A percentile compares a stretch with the other conserved stretches of the same genome.
Evolutionary conservation across 768 basidiomycete species (phyloP).

Genomic region (Pleurotus salmoneostramineus): DNA sequence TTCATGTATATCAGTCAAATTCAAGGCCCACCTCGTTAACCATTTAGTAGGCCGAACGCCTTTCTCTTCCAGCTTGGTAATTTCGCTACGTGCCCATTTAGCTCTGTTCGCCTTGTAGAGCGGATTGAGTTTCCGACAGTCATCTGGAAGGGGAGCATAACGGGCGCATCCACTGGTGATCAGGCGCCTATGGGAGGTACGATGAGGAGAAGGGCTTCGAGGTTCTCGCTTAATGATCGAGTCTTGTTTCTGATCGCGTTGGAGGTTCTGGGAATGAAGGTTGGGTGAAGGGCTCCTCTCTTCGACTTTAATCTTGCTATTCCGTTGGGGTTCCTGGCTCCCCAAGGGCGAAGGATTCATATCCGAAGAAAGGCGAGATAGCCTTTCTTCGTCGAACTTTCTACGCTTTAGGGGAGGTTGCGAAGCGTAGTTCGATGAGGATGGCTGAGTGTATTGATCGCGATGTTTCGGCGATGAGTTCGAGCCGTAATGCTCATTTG

Average conservation of each 20-base stretch:
- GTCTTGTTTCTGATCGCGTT: not conserved
- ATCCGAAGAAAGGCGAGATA: too few relatives aligned
- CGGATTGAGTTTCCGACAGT: not conserved
- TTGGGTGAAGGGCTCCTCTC: not conserved
- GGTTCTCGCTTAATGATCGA: not conserved
- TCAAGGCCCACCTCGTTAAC: not conserved
- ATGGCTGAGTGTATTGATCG: too few relatives aligned
- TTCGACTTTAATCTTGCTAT: not conserved
- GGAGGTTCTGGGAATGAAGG: not conserved
- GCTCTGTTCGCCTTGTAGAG: not conserved
- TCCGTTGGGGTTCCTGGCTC: too few relatives aligned
- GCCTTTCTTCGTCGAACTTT: too few relatives aligned
- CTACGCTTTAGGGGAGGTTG: too few relatives aligned
- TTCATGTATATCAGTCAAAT: not conserved
- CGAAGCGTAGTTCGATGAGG: too few relatives aligned
- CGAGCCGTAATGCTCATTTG: too few relatives aligned
- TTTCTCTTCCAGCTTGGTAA: not conserved
- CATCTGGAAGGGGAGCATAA: not conserved
- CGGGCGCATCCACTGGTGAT: not conserved
- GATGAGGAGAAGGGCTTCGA: not conserved
- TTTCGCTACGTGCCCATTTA: constrained; percentile 1
- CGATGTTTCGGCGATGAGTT: too few relatives aligned
- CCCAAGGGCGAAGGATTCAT: too few relatives aligned
- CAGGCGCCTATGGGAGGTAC: not conserved
- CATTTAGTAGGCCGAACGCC: not conserved